These are phyloP conservation scores for Manihot esculenta DNA, from an alignment of 441 rosid genomes.

Conservation along the genomic window DNA sequence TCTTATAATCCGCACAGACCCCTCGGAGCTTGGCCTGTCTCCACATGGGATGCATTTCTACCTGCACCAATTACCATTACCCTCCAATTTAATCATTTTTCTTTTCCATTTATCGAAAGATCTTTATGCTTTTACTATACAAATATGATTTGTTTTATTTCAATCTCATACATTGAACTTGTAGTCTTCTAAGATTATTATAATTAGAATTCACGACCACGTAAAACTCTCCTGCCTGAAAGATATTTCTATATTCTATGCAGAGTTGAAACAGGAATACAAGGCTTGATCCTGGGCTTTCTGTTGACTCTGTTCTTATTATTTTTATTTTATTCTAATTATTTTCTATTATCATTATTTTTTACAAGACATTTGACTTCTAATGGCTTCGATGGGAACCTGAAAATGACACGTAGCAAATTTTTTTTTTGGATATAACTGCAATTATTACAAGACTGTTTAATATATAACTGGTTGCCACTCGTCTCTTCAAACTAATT, in stretches of 20 bases:
- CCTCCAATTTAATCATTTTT: neutral
- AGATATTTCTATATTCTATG: too few relatives aligned
- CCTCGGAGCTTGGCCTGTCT: conserved; percentile 66
- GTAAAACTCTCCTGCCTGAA: neutral
- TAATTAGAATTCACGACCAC: too few relatives aligned
- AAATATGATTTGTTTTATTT: neutral
- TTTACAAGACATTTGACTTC: neutral
- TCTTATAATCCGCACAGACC: conserved; percentile 54
- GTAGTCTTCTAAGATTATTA: too few relatives aligned
- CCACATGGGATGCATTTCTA: conserved; percentile 98
- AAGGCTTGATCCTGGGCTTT: neutral
- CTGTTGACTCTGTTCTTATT: neutral
- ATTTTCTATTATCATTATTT: neutral
- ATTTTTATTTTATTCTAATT: neutral
- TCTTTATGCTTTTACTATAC: neutral
- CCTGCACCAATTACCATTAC: conserved; percentile 33
- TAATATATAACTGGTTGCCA: neutral
- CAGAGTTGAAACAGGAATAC: too few relatives aligned
- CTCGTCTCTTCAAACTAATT: neutral
- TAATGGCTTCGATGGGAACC: neutral
- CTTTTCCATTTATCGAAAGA: neutral
- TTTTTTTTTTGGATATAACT: too few relatives aligned
- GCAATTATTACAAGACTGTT: neutral
- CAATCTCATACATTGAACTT: too few relatives aligned
- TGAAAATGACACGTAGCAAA: neutral